Base-by-base conservation (phyloP, 2,329 filamentous ascomycete species). In the Emericellopsis cladophorae region DNA sequence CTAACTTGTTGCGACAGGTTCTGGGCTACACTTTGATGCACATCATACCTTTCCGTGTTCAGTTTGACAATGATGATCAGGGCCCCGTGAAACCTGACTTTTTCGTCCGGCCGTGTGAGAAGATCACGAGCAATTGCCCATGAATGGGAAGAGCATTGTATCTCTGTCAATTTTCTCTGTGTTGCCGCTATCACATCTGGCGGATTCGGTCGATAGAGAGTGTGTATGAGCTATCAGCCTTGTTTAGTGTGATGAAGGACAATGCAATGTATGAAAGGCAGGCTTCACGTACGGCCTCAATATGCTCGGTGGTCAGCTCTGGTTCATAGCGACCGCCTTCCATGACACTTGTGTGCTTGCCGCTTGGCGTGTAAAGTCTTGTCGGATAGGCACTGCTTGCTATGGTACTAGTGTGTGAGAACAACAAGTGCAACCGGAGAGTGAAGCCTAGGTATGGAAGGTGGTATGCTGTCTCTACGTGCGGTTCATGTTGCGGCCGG, bases 41-140 rank as follows among this genome's bases (percentile, higher is more conserved):
- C 14, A 14, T 52, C 67, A 47, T 64, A 84, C 82, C 80, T 86
- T 55, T 92, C 86, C n/a, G 81, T 82, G 56, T 96, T 95, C 44
- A 96, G 76, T 63, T 96, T 98, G 51, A 96, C 79, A 39, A 87
- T 93, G 49, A 95, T 82, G 0, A 90, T 96, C 44, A 95, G 70
- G 24, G 89, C 90, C 12, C 87, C 92, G 56, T 94, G 95, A 62
- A 96, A 96, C 48, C 84, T 82, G 49, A 92, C 77, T 51, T 89
- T 81, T 45, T 83, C 74, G 49, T 85, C 79, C 18, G 74, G 65
- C 45, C 76, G 78, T 39, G 67, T 67, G 10, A 95, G 66, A 12
- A 96, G 68, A 40, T 77, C 76, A 53, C 90, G 80, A 16, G 87
- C 88, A 36, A 95, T 71, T 42, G 83, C 72, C 92, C 92, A 98